Evolutionary conservation across 192 early-diverging fungal species (phyloP).

Genomic region (Coemansia sp.): DNA sequence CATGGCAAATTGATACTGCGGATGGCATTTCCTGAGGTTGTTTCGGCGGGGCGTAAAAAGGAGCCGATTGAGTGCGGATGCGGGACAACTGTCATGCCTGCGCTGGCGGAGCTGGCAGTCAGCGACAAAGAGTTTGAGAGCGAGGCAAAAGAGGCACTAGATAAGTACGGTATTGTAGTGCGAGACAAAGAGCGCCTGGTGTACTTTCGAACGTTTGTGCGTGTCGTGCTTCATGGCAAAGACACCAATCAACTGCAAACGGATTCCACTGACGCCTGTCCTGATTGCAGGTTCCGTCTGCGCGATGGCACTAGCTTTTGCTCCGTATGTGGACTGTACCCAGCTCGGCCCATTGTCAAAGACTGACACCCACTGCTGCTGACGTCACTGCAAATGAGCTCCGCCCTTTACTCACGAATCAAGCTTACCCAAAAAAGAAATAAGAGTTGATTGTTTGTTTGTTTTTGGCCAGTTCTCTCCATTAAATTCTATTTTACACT

Average conservation of each 20-base stretch:
- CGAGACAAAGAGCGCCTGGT: conserved; percentile 62
- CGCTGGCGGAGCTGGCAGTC: conserved; percentile 40
- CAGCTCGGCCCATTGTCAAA: conserved; percentile 33
- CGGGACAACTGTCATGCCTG: conserved; percentile 59
- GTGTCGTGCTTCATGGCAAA: conserved; percentile 34
- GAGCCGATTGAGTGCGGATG: conserved; percentile 66
- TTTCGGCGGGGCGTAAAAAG: conserved; percentile 63
- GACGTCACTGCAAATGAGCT: neutral
- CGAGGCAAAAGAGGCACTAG: conserved; percentile 34
- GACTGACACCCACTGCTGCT: neutral
- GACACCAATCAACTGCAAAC: neutral
- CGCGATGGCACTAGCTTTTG: conserved; percentile 59
- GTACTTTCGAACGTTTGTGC: conserved; percentile 60
- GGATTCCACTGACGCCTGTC: conserved; percentile 55
- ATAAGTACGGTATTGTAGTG: conserved; percentile 56
- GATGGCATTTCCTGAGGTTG: conserved; percentile 61
- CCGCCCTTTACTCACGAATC: neutral
- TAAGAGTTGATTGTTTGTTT: neutral
- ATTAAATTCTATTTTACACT: neutral
- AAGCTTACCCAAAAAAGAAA: neutral
- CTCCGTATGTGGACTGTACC: conserved; percentile 65
- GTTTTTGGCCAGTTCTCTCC: neutral
- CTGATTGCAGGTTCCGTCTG: conserved; percentile 62
- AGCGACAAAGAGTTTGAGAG: conserved; percentile 17
- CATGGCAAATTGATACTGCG: conserved; percentile 65